Evolutionary conservation across 2,329 filamentous ascomycete genomes (phyloP).

Genomic region (Aspergillus unguis): DNA sequence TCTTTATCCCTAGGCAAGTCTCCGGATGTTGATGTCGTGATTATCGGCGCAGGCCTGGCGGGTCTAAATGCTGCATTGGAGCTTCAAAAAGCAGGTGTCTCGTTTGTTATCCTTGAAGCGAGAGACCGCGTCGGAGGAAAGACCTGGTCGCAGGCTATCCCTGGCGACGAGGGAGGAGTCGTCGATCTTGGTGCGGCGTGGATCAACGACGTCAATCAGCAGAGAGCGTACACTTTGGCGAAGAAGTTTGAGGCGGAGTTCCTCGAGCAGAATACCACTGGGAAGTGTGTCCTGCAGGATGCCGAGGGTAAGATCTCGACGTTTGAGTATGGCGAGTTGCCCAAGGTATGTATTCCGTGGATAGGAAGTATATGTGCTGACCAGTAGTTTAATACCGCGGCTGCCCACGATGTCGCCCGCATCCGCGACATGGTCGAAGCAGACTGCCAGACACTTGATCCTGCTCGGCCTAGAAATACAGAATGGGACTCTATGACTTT

Average conservation of each 20-base stretch:
- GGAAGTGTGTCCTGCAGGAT: conserved; percentile 45
- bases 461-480: conserved; percentile 20
- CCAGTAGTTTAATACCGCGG: conserved; percentile 21
- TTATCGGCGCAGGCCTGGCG: conserved; percentile 41
- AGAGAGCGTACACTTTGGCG: conserved; percentile 41
- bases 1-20: background rate
- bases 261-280: conserved; percentile 49
- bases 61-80: conserved; percentile 38
- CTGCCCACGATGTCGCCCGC: conserved; percentile 25
- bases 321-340: conserved; percentile 20
- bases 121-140: conserved; percentile 45
- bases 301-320: conserved; percentile 27
- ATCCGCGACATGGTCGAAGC: conserved; percentile 40
- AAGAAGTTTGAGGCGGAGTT: conserved; percentile 36
- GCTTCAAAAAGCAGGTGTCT: conserved; percentile 30
- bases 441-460: conserved; percentile 36
- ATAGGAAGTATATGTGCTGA: background rate
- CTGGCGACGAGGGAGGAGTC: conserved; percentile 14
- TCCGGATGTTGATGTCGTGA: conserved; percentile 25
- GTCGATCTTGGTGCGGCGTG: conserved; percentile 58
- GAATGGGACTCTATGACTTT: conserved; percentile 40
- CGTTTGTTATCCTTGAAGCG: conserved; percentile 40
- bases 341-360: background rate
- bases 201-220: conserved; percentile 58
- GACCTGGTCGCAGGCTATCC: conserved; percentile 29